phyloP scores from a whole-genome alignment of 1,284 basidiomycete genomes.

The Fistulina hepatica region DNA sequence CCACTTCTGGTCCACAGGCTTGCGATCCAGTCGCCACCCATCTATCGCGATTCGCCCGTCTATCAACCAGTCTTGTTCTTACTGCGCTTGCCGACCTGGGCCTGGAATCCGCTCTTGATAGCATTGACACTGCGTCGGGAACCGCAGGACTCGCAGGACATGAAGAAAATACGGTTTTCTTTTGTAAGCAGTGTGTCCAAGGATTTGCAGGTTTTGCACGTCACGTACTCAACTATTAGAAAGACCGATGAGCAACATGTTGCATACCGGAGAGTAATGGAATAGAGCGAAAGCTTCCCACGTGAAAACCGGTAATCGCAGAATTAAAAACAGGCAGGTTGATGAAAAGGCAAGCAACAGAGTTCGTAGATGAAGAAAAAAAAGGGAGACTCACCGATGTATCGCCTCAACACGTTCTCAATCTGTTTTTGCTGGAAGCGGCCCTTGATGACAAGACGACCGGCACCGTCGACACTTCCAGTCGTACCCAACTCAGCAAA shows the following conservation, averaged over 20 bases:
- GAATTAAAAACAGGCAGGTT: constrained; percentile 1
- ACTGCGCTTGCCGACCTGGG: constrained; percentile 83
- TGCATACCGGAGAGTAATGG: no score
- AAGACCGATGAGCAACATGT: constrained; percentile 6
- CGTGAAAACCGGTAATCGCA: no score
- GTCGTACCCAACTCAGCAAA: constrained; percentile 99
- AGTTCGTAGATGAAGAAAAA: not conserved
- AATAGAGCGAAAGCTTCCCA: no score
- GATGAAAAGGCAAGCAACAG: constrained; percentile 1
- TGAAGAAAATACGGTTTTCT: constrained; percentile 99
- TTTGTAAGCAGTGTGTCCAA: constrained; percentile 94
- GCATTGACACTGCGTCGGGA: constrained; percentile 87
- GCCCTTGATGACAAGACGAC: constrained; percentile 93
- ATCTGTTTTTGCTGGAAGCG: constrained; percentile 99
- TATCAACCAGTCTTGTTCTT: constrained; percentile 49
- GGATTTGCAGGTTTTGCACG: constrained; percentile 99
- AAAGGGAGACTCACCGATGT: constrained; percentile 65
- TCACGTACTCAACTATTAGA: constrained; percentile 97
- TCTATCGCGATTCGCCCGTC: not conserved
- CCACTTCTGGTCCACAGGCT: no score
- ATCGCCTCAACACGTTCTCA: constrained; percentile 93
- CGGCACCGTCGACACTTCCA: constrained; percentile 88
- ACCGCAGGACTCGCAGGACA: constrained; percentile 93
- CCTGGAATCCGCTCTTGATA: constrained; percentile 99
- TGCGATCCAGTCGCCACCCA: no score